Evolutionary conservation across 495 filamentous ascomycete species (phyloP), one percentile per base, ranked within the genome.

Genomic region (Entonaema liquescens): DNA sequence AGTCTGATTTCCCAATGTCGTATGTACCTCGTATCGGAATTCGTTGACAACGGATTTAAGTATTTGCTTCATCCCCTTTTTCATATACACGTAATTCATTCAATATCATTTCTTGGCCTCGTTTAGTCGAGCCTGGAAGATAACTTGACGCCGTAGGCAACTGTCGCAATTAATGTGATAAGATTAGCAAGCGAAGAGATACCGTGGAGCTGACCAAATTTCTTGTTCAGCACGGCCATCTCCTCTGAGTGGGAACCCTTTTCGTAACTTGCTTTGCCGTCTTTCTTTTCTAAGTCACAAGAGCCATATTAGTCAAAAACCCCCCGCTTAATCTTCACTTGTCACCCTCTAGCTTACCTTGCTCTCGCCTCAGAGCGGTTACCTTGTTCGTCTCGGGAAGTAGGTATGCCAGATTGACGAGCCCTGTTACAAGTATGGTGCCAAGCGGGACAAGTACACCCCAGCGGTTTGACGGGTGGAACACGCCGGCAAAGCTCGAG

Each of bases 181-280:
- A 97, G 65, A 76, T 96, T 97, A 47, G 95, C 71, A 68, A 94
- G 72, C 54, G 90, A 88, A 23, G 91, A 94, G 17, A 88, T 74
- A 21, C 95, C 92, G 81, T 98, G 95, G 56, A 97, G 80, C 47
- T 83, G 85, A 5, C 85, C 86, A 81, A 98, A 98, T 73, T 81
- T 83, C 82, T 88, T 91, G 82, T 97, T 98, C 76, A 98, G 77
- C 26, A 83, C 83, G 66, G 84, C 67, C 94, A 97, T 97, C 81
- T 92, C 92, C 76, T 89, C 85, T 5, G 90, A 93, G 69, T 94
- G 91, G 33, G 92, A 89, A 15, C 86, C 84, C 25, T 82, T 77
- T 61, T 97, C 93, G 68, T 92, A 90, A 78, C 87, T 89, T 77
- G 88, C 90, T 85, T 95, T 97, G 61, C 93, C 92, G 77, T 97